Percentiles rank a stretch among this genome's conserved stretches.
These are phyloP conservation scores for Salvia rosmarinus DNA, from an alignment of 257 asterid species.

Conservation along the genomic window DNA sequence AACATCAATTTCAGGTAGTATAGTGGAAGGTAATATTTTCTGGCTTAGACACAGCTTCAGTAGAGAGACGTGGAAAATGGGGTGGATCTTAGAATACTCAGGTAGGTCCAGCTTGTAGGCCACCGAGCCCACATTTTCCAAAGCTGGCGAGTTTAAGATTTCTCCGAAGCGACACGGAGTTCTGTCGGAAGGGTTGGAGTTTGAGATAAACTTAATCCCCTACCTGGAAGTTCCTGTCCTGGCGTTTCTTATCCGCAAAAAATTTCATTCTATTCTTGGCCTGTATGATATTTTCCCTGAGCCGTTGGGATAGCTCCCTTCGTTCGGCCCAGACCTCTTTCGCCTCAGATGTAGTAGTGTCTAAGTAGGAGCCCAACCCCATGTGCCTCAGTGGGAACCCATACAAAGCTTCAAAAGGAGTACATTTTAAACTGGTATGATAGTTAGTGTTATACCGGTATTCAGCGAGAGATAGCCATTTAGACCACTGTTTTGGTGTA, in stretches of 20 bases:
- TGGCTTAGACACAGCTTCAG: neutral
- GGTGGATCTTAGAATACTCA: neutral
- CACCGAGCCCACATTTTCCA: neutral
- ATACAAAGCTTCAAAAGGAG: neutral
- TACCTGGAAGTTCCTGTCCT: neutral
- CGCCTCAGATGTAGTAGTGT: accelerated
- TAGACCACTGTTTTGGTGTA: neutral
- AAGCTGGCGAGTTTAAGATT: neutral
- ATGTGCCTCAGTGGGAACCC: neutral
- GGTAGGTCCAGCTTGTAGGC: neutral
- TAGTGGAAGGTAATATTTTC: neutral
- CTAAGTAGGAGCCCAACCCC: neutral
- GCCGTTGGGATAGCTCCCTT: neutral
- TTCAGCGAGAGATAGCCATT: neutral
- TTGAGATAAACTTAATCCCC: neutral
- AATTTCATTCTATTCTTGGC: neutral
- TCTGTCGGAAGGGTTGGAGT: neutral
- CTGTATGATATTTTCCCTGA: neutral
- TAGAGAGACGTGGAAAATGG: neutral
- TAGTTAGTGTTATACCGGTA: neutral
- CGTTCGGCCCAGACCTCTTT: neutral
- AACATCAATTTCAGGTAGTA: accelerated
- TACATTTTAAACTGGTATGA: neutral
- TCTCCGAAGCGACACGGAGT: neutral
- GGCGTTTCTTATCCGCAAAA: neutral